A percentile compares a stretch with the other conserved stretches of the same genome.
These are phyloP conservation scores for Omphalotus olearius DNA, from an alignment of 1,284 basidiomycete species.

Conservation along the genomic window DNA sequence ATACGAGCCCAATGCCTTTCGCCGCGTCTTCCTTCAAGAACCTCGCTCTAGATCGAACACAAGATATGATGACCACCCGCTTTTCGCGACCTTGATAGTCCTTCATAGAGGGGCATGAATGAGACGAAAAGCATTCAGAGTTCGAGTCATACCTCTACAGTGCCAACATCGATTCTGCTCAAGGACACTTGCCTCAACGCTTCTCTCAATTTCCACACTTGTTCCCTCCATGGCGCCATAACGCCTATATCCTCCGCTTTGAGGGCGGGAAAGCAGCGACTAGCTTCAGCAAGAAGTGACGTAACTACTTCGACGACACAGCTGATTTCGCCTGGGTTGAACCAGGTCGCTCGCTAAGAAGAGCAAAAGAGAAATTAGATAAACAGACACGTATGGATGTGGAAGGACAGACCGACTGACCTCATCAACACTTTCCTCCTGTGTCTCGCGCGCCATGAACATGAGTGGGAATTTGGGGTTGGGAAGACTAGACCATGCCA, in stretches of 20 bases:
- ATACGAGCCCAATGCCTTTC: slow-evolving; percentile 38
- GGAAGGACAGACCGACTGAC: slow-evolving; percentile 19
- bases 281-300: slow-evolving; percentile 31
- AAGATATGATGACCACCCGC: slow-evolving; percentile 42
- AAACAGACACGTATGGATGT: neutral
- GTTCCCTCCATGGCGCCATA: slow-evolving; percentile 45
- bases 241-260: slow-evolving; percentile 36
- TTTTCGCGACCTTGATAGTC: slow-evolving; percentile 45
- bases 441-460: slow-evolving; percentile 34
- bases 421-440: slow-evolving; percentile 39
- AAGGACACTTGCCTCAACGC: slow-evolving; percentile 33
- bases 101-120: slow-evolving; percentile 16
- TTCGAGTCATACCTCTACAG: slow-evolving; percentile 32
- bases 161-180: slow-evolving; percentile 41
- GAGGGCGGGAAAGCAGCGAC: slow-evolving; percentile 32
- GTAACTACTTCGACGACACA: slow-evolving; percentile 30
- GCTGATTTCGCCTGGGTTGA: slow-evolving; percentile 39
- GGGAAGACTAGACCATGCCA: slow-evolving; percentile 34
- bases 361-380: neutral
- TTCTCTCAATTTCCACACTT: slow-evolving; percentile 43
- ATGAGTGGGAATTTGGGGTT: slow-evolving; percentile 34
- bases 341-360: slow-evolving; percentile 38
- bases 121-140: neutral
- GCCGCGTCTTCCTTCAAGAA: slow-evolving; percentile 39
- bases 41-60: slow-evolving; percentile 37